Conservation (phyloP, 2,329 filamentous ascomycete species). For the Trichoderma afroharzianum region DNA sequence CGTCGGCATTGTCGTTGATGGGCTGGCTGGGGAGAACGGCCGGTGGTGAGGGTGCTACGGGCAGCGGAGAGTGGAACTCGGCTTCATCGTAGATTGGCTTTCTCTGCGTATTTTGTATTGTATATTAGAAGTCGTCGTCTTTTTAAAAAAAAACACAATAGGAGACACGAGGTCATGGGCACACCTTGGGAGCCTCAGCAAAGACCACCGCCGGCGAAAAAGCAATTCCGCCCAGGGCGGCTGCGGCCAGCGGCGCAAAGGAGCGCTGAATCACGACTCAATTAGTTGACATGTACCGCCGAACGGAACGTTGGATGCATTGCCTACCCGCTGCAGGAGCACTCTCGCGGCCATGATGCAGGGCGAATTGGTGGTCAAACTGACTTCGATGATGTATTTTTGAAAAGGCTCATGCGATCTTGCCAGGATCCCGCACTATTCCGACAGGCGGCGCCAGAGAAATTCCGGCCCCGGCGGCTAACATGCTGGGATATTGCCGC, state of each 20-base stretch:
- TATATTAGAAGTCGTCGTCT: not conserved
- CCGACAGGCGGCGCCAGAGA: conserved; percentile 8
- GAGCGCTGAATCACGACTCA: conserved; percentile 41
- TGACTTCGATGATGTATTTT: conserved; percentile 22
- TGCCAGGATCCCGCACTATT: conserved; percentile 13
- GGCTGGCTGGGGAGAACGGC: conserved; percentile 30
- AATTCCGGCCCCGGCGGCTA: conserved; percentile 13
- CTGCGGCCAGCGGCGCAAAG: conserved; percentile 51
- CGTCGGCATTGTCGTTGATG: conserved; percentile 23
- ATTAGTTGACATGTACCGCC: conserved; percentile 28
- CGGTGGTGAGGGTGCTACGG: conserved; percentile 28
- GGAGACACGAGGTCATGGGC: not conserved
- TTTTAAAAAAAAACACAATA: not conserved
- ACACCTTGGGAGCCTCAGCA: conserved; percentile 49
- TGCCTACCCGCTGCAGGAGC: conserved; percentile 53
- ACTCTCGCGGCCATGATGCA: conserved; percentile 58
- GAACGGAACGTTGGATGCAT: conserved; percentile 1
- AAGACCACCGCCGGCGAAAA: conserved; percentile 46
- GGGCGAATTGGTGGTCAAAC: conserved; percentile 40
- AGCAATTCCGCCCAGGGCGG: conserved; percentile 47
- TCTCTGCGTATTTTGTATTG: conserved; percentile 29
- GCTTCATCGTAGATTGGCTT: conserved; percentile 81
- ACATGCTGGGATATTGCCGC: not conserved
- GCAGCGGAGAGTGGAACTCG: conserved; percentile 43
- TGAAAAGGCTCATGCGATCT: conserved; percentile 18